phyloP scores from a whole-genome alignment of 345 rosid species.

The Erodium maritimum region DNA sequence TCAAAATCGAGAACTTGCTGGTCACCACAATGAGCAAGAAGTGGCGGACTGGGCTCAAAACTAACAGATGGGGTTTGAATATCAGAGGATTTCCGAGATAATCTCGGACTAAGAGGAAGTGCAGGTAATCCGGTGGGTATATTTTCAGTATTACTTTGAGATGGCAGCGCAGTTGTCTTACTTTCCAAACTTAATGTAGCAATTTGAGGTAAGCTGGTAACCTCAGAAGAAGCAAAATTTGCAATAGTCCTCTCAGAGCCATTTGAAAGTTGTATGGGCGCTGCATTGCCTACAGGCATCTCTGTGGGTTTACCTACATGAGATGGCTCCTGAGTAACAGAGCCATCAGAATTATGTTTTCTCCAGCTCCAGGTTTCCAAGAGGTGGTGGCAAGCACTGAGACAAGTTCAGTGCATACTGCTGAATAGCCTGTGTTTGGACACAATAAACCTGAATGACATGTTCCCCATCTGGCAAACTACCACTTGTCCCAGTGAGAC shows the following conservation, averaged over 20 bases:
- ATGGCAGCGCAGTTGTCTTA: conserved; percentile 19
- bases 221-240: conserved; percentile 24
- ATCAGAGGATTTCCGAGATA: conserved; percentile 31
- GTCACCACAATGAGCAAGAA: conserved; percentile 27
- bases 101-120: conserved; percentile 29
- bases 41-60: conserved; percentile 19
- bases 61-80: conserved; percentile 22
- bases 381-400: conserved; percentile 53
- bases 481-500: conserved; percentile 67
- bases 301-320: conserved; percentile 23
- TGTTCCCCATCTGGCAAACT: conserved; percentile 41
- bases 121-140: conserved; percentile 24
- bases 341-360: conserved; percentile 27
- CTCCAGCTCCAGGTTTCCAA: conserved; percentile 40
- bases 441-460: conserved; percentile 57
- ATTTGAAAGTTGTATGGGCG: conserved; percentile 12
- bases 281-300: conserved; percentile 11
- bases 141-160: conserved; percentile 25
- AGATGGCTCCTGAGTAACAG: conserved; percentile 20
- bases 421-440: conserved; percentile 70
- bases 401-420: conserved; percentile 61
- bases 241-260: conserved; percentile 22
- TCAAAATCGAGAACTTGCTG: conserved; percentile 29
- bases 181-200: conserved; percentile 18
- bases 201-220: conserved; percentile 18